Base-by-base conservation (phyloP, 345 rosid genomes). In the Stellera chamaejasme region DNA sequence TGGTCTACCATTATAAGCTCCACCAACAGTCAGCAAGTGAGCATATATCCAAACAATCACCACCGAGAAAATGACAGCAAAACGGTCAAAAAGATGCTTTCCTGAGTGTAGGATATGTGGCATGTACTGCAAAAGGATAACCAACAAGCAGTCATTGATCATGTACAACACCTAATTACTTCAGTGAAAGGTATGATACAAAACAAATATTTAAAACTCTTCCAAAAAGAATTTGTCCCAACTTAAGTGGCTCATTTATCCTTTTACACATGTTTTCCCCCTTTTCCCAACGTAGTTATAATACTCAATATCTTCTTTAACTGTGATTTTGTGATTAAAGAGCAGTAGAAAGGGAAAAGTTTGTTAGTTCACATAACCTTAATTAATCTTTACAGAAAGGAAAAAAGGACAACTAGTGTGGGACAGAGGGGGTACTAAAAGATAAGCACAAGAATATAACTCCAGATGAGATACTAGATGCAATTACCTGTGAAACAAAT, bases 41-140 rank as follows among this genome's bases (percentile, higher is more conserved):
- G 99, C 99, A 76, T 82, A 90, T 41, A 87, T 70, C 97, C 97
- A 94, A 41, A 94, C 95, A 68, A 94, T 69, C 27, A 39, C 90
- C 70, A 85, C 82, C 1, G 95, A 54, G 46, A 90, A 76, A 77
- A 90, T 58, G 71, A 94, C 97, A 56, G 88, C 91, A 68, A 73
- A 94, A 48, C 96, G 90, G 66, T 83, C 84, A 68, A 79, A 87
- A 52, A 78, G 13, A 42, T 77, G 52, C 55, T 62, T 72, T 60
- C 90, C 92, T 26, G 74, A 64, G 48, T 71, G 63, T 43, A 87
- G 45, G 63, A 83, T 63, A 67, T 78, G 95, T 19, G 99, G 88
- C 82, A 87, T 58, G 64, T 87, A 94, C 97, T 90, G 88, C 82
- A 80, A 60, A 71, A 70, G 39, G 59, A 54, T 52, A 27, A 55